Base-by-base conservation (phyloP, 106 monocot genomes). In the Cymbidium sinense region DNA sequence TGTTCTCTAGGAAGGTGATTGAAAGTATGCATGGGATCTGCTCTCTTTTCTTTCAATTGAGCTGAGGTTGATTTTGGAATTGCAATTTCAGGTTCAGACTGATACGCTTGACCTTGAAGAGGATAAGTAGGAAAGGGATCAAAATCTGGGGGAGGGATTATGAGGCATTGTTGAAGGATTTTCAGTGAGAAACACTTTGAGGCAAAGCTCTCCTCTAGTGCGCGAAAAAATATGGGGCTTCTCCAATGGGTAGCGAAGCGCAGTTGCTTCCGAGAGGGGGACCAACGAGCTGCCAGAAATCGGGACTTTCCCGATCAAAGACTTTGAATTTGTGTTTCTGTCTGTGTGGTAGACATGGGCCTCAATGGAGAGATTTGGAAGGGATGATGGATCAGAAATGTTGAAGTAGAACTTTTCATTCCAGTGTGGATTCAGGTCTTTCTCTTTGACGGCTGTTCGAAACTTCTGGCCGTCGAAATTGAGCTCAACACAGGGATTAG, bases 371-470 rank as follows among this genome's bases (percentile, higher is more conserved):
- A 85, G 82, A 82, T 95, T 86, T n/a, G 89, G 89, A 15, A 95
- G 78, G 47, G 83, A 84, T 8, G 77, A 83, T 13, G 83, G 83
- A 50, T 90, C 88, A 7, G 89, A 67, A 69, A 95, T 47, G 77
- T 72, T 8, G 88, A 95, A 95, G 64, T 86, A 31, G 61, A 95
- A 80, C 7, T 75, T 70, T 79, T 95, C 95, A 62, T 92, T 89
- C 92, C 89, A 95, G 1, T 92, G 83, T 2, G 95, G 92, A 84
- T 95, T 95, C 34, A 95, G 85, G 36, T 95, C 89, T 77, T 88
- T 89, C 62, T 82, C 50, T 70, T 82, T 86, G 11, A 87, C 51
- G 8, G 79, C 34, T 7, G 91, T 95, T 11, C 88, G 80, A 41
- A 77, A 75, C 80, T 84, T 86, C 86, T 95, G 89, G 77, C 83